These are phyloP conservation scores for Erysimum cheiranthoides DNA, from an alignment of 345 rosid genomes.

Conservation along the genomic window DNA sequence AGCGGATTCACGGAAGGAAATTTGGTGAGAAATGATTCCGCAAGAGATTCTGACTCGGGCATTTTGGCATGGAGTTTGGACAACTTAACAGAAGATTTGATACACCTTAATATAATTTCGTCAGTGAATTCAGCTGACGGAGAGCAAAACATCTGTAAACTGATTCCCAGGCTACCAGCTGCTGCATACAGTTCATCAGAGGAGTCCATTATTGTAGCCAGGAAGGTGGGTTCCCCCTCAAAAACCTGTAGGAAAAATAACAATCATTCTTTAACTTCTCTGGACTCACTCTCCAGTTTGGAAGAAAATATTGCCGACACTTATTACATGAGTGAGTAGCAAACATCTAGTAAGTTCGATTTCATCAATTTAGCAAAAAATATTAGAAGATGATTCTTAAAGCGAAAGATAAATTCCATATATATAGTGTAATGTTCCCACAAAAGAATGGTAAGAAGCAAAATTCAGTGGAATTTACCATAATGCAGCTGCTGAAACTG, in stretches of 20 bases:
- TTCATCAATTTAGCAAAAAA: not conserved
- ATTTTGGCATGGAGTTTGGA: constrained; percentile 60
- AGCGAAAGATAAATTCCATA: not conserved
- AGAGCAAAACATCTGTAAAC: constrained; percentile 83
- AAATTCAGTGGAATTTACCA: constrained; percentile 60
- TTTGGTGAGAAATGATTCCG: constrained; percentile 84
- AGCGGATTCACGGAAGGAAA: constrained; percentile 92
- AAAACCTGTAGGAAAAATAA: constrained; percentile 38
- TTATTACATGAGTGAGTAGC: not conserved
- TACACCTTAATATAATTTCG: constrained; percentile 74
- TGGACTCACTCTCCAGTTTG: constrained; percentile 8
- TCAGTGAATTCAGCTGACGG: constrained; percentile 72
- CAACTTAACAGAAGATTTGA: constrained; percentile 53
- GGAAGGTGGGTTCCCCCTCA: constrained; percentile 42
- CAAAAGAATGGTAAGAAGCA: constrained; percentile 24
- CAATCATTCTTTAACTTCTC: constrained; percentile 9
- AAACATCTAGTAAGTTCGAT: constrained; percentile 3
- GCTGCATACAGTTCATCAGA: constrained; percentile 90
- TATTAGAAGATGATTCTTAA: constrained; percentile 3
- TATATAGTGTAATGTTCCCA: constrained; percentile 6
- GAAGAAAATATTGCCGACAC: constrained; percentile 3
- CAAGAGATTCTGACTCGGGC: constrained; percentile 89
- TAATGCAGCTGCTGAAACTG: constrained; percentile 76
- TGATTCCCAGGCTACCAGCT: constrained; percentile 91
- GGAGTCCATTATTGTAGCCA: constrained; percentile 52